Percentiles rank a stretch among this genome's conserved stretches.
These are phyloP conservation scores for Cicer cuneatum DNA, from an alignment of 306 rosid genomes.

Conservation along the genomic window DNA sequence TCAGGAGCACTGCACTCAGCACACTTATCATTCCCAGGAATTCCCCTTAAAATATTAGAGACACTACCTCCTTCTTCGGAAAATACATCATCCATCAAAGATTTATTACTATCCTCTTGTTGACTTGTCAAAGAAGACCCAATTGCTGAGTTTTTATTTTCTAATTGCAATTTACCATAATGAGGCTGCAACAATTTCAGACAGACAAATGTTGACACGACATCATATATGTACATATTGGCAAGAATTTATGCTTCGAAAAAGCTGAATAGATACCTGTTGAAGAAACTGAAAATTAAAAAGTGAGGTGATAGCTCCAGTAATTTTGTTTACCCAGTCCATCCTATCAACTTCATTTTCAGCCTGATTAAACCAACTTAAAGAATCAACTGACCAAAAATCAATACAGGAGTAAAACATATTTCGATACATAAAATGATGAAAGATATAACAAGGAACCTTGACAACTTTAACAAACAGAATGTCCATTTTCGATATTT, in stretches of 20 bases:
- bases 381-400: conserved; percentile 35
- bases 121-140: conserved; percentile 54
- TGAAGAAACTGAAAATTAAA: conserved; percentile 85
- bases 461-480: conserved; percentile 31
- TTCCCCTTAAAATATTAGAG: conserved; percentile 69
- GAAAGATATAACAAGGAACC: conserved; percentile 8
- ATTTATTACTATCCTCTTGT: conserved; percentile 50
- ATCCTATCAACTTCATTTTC: conserved; percentile 96
- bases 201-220: conserved; percentile 20
- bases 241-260: conserved; percentile 22
- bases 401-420: conserved; percentile 16
- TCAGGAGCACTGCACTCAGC: conserved; percentile 88
- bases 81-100: conserved; percentile 50
- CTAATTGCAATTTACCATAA: conserved; percentile 41
- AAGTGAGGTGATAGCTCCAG: conserved; percentile 77
- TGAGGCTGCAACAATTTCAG: conserved; percentile 70
- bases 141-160: conserved; percentile 47
- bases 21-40: conserved; percentile 91
- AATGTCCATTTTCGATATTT: conserved; percentile 1
- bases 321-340: conserved; percentile 90
- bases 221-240: conserved; percentile 39
- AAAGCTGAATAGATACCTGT: conserved; percentile 61
- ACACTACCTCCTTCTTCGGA: conserved; percentile 62
- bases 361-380: conserved; percentile 65
- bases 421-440: conserved; percentile 25